Evolutionary conservation across 106 monocot genomes (phyloP).

Genomic region (Posidonia australis): DNA sequence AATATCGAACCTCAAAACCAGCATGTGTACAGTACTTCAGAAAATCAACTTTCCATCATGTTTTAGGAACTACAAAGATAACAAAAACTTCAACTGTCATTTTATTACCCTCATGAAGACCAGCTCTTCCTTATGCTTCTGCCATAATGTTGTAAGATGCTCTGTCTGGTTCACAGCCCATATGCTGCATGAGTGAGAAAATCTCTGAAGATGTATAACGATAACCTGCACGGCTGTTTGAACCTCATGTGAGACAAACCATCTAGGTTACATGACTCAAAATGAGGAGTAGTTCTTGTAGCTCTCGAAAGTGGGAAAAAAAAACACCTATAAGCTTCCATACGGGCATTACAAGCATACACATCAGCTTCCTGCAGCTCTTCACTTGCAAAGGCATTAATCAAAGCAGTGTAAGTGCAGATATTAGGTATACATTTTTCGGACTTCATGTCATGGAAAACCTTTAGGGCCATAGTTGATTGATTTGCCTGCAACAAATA

Average conservation of each 20-base stretch:
- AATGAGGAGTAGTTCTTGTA: no score
- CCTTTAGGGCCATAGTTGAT: conserved; percentile 49
- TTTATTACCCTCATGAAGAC: conserved; percentile 61
- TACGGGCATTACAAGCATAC: conserved; percentile 85
- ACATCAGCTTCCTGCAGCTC: conserved; percentile 83
- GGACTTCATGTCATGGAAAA: conserved; percentile 76
- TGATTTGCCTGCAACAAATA: conserved; percentile 51
- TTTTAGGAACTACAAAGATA: background rate
- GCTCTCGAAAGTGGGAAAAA: background rate
- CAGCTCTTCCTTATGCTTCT: conserved; percentile 90
- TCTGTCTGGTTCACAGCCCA: conserved; percentile 91
- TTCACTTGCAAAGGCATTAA: conserved; percentile 86
- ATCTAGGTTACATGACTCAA: background rate
- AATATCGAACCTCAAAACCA: no score
- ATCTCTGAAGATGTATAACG: conserved; percentile 68
- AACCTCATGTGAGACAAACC: conserved; percentile 1
- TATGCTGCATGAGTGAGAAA: conserved; percentile 87
- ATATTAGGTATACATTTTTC: conserved; percentile 71
- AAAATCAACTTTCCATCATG: no score
- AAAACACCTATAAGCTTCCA: conserved; percentile 85
- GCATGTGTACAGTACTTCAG: no score
- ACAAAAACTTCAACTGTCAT: background rate
- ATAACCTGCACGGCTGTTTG: conserved; percentile 71
- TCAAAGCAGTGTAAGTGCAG: conserved; percentile 84
- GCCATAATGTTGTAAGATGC: conserved; percentile 94